Base-by-base conservation (phyloP, 2,329 filamentous ascomycete species). In the Epichloe sylvatica region DNA sequence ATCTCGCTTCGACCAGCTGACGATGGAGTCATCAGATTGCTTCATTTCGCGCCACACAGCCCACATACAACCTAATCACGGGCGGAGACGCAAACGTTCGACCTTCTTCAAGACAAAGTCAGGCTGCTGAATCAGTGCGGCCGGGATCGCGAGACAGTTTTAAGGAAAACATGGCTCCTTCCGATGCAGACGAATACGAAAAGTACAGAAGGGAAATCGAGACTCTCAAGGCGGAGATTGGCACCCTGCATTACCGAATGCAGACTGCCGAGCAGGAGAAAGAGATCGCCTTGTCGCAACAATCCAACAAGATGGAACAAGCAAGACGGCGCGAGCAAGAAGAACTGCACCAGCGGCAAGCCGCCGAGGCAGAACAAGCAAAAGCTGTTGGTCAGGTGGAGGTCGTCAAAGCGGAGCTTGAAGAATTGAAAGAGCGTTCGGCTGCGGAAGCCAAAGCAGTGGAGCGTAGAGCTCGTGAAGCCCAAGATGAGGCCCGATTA, bases 181-280 rank as follows among this genome's bases (percentile, higher is more conserved):
- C 74, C 1, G 77, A 80, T 51, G 72, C 72, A n/a, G 74, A 78
- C 51, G 71, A 75, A 49, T 78, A 79, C 59, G 77, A 81, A 59
- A 72, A 70, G 43, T 77, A 76, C 60, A 70, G 73, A 45, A 73
- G 69, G 49, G 70, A 70, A 36, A 77, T 76, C 52, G 90, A 97
- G 60, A 84, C 90, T 55, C 74, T 97, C 25, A 90, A 91, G 61
- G 87, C 91, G 2, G 88, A 96, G 66, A 73, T 97, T 40, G 92
- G 90, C 53, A 86, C 88, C 0, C 71, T 96, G 46, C 83, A 83
- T 53, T 98, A 96, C 68, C 87, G 91, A 51, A 75, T 95, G 56
- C 86, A 89, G 59, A 91, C 86, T 17, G 71, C 86, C 48, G 90
- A 91, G 59, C 87, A 95, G 57, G 91, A 97, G 61, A 83, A 86